Evolutionary conservation across 2,329 filamentous ascomycete genomes (phyloP).

Genomic region (Penicillium sp.): DNA sequence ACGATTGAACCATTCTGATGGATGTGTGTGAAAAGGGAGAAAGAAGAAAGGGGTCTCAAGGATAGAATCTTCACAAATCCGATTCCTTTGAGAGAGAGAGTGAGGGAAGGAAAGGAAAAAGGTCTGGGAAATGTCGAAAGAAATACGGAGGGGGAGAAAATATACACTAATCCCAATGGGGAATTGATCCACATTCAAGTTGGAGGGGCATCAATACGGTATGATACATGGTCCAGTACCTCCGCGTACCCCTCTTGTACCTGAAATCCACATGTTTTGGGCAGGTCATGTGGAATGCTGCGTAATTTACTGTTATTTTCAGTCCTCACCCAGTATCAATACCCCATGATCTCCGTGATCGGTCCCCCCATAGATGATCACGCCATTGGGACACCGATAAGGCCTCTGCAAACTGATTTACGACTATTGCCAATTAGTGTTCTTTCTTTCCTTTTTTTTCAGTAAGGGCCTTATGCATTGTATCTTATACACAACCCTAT

Average conservation of each 20-base stretch:
- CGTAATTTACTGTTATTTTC: constrained; percentile 7
- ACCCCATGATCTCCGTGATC: constrained; percentile 9
- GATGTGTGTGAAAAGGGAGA: constrained; percentile 23
- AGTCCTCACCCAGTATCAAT: background rate
- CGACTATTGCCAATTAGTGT: background rate
- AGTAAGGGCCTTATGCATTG: background rate
- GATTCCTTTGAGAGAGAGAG: constrained; percentile 24
- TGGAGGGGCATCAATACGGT: constrained; percentile 3
- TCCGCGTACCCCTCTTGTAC: background rate
- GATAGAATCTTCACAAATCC: constrained; percentile 21
- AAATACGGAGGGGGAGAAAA: constrained; percentile 15
- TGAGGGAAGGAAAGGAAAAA: constrained; percentile 15
- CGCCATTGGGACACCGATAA: constrained; percentile 9
- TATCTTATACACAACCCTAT: background rate
- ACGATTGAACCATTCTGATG: constrained; percentile 61
- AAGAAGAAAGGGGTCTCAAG: constrained; percentile 13
- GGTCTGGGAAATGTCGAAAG: background rate
- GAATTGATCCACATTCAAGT: background rate
- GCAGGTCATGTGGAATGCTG: background rate
- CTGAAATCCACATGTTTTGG: background rate
- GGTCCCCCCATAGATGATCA: constrained; percentile 3
- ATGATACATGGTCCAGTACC: background rate
- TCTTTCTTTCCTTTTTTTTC: background rate
- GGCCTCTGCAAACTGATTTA: background rate
- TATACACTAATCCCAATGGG: constrained; percentile 20